These are phyloP conservation scores for Gnetum montanum DNA, from an alignment of 75 land plant species.

Conservation along the genomic window DNA sequence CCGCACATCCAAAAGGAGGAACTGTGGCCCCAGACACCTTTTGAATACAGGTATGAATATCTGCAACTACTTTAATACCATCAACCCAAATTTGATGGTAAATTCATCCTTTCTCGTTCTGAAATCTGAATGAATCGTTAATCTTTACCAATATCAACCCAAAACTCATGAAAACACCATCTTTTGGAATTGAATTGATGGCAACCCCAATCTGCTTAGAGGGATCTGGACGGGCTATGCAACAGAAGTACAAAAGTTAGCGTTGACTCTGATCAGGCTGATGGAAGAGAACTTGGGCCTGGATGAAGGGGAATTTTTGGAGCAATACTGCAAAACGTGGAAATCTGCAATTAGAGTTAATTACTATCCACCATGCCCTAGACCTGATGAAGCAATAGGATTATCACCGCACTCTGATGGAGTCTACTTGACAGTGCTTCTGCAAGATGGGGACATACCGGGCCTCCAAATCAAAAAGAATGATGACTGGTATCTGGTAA, in stretches of 20 bases:
- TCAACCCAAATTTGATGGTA: no score
- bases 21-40: constrained; percentile 32
- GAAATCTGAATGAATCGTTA: no score
- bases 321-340: no score
- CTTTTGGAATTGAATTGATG: no score
- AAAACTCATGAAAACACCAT: no score
- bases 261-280: constrained; percentile 7
- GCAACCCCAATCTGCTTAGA: no score
- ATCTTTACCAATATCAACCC: no score
- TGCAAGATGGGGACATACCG: constrained; percentile 21
- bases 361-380: constrained; percentile 22
- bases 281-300: neutral
- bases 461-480: constrained; percentile 22
- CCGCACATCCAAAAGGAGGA: constrained; percentile 12
- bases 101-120: no score
- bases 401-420: constrained; percentile 21
- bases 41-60: constrained; percentile 29
- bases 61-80: no score
- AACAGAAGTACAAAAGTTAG: constrained; percentile 15
- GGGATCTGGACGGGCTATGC: no score
- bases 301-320: neutral
- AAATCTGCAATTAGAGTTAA: constrained; percentile 14
- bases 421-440: constrained; percentile 15
- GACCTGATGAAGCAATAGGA: constrained; percentile 24
- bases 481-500: constrained; percentile 14